A percentile compares a stretch with the other conserved stretches of the same genome.
Conservation (phyloP, 2,329 filamentous ascomycete genomes). For the Ceratocystis lukuohia region DNA sequence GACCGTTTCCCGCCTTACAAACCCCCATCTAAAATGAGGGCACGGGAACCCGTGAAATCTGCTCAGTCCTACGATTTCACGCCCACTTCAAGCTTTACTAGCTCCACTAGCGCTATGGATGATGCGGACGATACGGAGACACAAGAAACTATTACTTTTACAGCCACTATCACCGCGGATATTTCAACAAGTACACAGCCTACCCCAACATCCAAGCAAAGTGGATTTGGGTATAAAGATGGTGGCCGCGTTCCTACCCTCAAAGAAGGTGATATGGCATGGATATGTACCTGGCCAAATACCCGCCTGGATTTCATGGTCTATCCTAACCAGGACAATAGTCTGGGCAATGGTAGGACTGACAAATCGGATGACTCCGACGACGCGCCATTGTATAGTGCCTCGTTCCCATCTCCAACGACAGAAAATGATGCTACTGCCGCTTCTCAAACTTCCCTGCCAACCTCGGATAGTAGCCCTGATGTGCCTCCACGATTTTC, state of each 20-base stretch:
- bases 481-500: background rate
- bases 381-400: slow-evolving; percentile 6
- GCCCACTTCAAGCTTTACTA: slow-evolving; percentile 12
- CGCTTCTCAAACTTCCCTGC: background rate
- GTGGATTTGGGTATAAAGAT: slow-evolving; percentile 25
- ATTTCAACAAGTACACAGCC: slow-evolving; percentile 10
- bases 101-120: background rate
- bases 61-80: background rate
- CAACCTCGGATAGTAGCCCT: background rate
- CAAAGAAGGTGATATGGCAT: slow-evolving; percentile 38
- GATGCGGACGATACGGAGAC: slow-evolving; percentile 20
- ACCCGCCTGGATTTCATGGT: slow-evolving; percentile 45
- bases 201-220: background rate
- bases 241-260: slow-evolving; percentile 27
- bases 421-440: background rate
- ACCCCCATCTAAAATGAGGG: slow-evolving; percentile 22
- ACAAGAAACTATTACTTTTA: slow-evolving; percentile 17
- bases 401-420: slow-evolving; percentile 17
- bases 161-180: slow-evolving; percentile 11
- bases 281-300: slow-evolving; percentile 46
- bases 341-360: slow-evolving; percentile 21
- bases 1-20: slow-evolving; percentile 26
- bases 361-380: background rate
- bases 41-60: background rate
- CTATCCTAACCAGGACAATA: slow-evolving; percentile 40